Base-by-base conservation (phyloP, 441 rosid genomes). In the Brassica hybrid region DNA sequence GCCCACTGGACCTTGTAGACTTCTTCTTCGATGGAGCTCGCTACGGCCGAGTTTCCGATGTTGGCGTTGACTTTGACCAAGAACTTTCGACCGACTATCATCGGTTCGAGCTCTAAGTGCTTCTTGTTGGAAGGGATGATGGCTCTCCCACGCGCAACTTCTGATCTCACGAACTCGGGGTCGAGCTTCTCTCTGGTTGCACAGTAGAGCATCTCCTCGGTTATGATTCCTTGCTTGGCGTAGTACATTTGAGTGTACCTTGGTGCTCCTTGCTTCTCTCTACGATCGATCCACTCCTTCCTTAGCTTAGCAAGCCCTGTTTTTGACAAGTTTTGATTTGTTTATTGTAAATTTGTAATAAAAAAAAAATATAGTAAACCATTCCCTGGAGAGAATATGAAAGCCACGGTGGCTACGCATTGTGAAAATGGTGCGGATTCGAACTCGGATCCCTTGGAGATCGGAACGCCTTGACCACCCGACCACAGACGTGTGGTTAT, bases 1-100 rank as follows among this genome's bases (percentile, higher is more conserved):
- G 99, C 99, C 98, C 98, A 96, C 17, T 91, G 98, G 77, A 94
- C 97, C 84, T 96, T 96, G 66, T 93, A 94, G 58, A 96, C 98
- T 85, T 96, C 99, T 71, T 96, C 99, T 86, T 96, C 97, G 3
- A 96, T 96, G 48, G 98, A 94, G 80, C 99, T 92, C 3, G 91
- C 99, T 68, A 94, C 97, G 80, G 92, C 94, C 2, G 97, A 96
- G 81, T 96, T 96, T 69, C 98, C 99, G 21, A 96, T 96, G 69
- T 96, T 96, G 10, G 99, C 99, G 86, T 96, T 92, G 18, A 96
- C 97, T 85, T 96, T 94, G 21, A 96, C 98, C 88, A 94, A 84
- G 76, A 96, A 96, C 7, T 96, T 94, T 59, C 99, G 86, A 65
- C 98, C 99, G 8, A 94, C 92, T 64, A 94, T 86, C 97, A 85